Evolutionary conservation across 306 rosid species (phyloP).

Genomic region (Castanopsis chinensis): DNA sequence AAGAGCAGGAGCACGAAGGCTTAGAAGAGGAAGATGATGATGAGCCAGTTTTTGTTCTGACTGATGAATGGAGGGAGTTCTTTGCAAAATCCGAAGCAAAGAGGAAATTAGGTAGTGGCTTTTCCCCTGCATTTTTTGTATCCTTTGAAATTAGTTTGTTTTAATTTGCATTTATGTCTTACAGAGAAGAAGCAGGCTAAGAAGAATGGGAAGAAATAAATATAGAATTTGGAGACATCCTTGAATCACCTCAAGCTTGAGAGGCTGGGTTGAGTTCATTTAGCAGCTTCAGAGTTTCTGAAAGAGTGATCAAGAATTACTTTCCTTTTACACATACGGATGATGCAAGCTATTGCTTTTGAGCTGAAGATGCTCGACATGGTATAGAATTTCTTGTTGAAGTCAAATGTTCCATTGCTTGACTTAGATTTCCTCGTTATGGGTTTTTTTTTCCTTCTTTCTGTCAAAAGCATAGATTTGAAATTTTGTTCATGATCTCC

Average conservation of each 20-base stretch:
- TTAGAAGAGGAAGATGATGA: constrained; percentile 58
- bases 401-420: not conserved
- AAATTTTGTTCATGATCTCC: not conserved
- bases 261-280: not conserved
- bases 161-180: not conserved
- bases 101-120: constrained; percentile 52
- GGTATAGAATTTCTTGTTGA: not conserved
- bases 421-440: not conserved
- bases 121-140: not conserved
- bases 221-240: not conserved
- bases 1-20: constrained; percentile 35
- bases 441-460: not conserved
- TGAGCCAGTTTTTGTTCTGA: constrained; percentile 65
- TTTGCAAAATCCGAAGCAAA: constrained; percentile 73
- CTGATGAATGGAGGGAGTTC: constrained; percentile 81
- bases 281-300: not conserved
- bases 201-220: constrained; percentile 46
- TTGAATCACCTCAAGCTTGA: not conserved
- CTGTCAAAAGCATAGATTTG: not conserved
- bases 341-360: not conserved
- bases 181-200: constrained; percentile 59
- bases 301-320: not conserved
- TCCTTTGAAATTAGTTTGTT: not conserved
- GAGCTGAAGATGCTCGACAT: not conserved
- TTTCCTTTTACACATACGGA: not conserved